Base-by-base conservation (phyloP, 2,329 filamentous ascomycete genomes). In the Aureobasidium lini region DNA sequence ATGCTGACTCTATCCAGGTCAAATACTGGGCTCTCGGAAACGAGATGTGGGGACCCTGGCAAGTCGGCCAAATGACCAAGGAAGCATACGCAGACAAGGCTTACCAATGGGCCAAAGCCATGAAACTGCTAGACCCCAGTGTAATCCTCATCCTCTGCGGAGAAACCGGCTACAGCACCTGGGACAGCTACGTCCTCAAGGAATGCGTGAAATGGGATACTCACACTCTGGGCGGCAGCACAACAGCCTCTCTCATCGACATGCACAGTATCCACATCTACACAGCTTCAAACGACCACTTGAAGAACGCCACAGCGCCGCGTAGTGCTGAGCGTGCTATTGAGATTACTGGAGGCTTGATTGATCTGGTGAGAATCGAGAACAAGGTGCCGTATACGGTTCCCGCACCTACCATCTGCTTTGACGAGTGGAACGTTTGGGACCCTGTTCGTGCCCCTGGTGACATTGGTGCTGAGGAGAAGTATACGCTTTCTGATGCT, bases 11-110 rank as follows among this genome's bases (percentile, higher is more conserved):
- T 31, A 7, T 16, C 1, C 13, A 63, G 61, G 62, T 92, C 67
- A 90, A 89, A 74, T 93, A 92, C 78, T 94, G 89, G 89, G 88
- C 88, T 1, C 81, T 94, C 29, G 89, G 89, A 9, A 94, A 94
- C 72, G 84, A 87, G 67, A 79, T 79, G 71, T 87, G 82, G 81
- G 85, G 84, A 4, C 81, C 83, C 16, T 87, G 81, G 80, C 84
- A 88, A 71, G 81, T 88, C 61, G 84, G 79, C 65, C 82, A 87
- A 72, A 81, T 84, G 79, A 86, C 84, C 63, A 84, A 86, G 70
- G 84, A 86, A 66, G 83, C 82, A 73, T 89, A 88, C 69, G 83
- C 85, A 44, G 82, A 84, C 68, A 83, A 84, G 68, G 86, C 85
- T 2, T 81, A 80, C 66, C 85, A 88, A 70, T 89, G 85, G 85